These are phyloP conservation scores for Haematococcus lacustris DNA, from an alignment of 139 green algal genomes.

Conservation along the genomic window DNA sequence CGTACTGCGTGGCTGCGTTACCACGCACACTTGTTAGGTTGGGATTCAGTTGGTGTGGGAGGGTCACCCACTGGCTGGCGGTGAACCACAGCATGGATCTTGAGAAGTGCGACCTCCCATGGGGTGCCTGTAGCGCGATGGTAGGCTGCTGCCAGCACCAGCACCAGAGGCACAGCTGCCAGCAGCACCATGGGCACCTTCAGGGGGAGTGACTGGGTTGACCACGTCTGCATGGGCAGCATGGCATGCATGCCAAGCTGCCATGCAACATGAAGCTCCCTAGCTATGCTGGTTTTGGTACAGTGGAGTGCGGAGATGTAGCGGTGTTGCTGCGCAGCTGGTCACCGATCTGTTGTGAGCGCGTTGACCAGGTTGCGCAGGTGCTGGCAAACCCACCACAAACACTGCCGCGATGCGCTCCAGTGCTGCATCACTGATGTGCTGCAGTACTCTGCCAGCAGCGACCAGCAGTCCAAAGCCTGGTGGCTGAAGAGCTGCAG, in stretches of 20 bases:
- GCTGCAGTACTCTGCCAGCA: neutral
- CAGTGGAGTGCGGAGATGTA: neutral
- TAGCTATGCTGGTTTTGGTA: conserved; percentile 3
- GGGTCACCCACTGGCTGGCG: conserved; percentile 2
- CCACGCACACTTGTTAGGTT: too few relatives aligned
- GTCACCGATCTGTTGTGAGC: neutral
- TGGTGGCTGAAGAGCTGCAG: neutral
- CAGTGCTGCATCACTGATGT: neutral
- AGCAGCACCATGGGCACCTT: conserved; percentile 7
- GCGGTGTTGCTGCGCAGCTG: neutral
- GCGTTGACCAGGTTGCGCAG: neutral
- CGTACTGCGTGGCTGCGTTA: too few relatives aligned
- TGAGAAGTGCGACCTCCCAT: conserved; percentile 2
- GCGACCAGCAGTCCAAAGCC: conserved; percentile 2
- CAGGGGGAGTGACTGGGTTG: neutral
- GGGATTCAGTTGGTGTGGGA: too few relatives aligned
- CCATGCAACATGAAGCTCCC: neutral
- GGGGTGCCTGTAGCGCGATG: neutral
- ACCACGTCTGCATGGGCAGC: conserved; percentile 1
- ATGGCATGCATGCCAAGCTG: neutral
- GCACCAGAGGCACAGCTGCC: conserved; percentile 3
- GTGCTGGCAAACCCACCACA: neutral
- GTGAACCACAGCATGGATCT: conserved; percentile 8
- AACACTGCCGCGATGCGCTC: conserved; percentile 4
- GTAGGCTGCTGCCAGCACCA: neutral